Evolutionary conservation across 179 eudicot species (phyloP).

Genomic region (Spergularia azorica): DNA sequence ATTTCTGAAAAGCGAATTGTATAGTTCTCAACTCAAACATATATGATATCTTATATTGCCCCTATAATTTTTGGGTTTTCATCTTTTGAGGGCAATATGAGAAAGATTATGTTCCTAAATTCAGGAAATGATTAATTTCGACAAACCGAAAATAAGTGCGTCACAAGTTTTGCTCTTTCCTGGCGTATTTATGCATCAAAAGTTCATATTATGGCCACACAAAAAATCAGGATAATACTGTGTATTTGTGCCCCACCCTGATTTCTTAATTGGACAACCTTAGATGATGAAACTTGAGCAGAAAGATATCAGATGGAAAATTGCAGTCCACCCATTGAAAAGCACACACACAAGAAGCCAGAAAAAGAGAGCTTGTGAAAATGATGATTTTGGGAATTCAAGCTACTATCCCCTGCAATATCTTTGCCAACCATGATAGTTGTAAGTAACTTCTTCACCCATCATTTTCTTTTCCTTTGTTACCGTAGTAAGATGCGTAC

Average conservation of each 20-base stretch:
- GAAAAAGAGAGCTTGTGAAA: background rate
- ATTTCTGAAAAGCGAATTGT: background rate
- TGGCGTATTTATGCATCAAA: background rate
- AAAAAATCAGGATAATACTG: background rate
- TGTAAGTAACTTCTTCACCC: background rate
- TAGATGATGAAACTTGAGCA: background rate
- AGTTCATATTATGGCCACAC: background rate
- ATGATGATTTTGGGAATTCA: conserved; percentile 9
- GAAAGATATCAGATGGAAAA: background rate
- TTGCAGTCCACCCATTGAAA: conserved; percentile 13
- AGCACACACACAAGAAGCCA: background rate
- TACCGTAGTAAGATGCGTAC: too few species aligned
- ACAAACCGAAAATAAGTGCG: background rate
- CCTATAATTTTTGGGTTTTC: background rate
- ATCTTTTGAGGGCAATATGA: background rate
- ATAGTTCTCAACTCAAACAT: background rate
- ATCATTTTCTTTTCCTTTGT: background rate
- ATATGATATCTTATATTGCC: background rate
- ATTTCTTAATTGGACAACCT: background rate
- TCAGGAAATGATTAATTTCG: background rate
- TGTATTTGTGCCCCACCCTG: background rate
- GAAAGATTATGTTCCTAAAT: background rate
- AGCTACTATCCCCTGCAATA: background rate
- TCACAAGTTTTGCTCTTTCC: background rate
- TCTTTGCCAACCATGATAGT: background rate